Base-by-base conservation (phyloP, 805 yeast species). In the Metschnikowia kofuensis region DNA sequence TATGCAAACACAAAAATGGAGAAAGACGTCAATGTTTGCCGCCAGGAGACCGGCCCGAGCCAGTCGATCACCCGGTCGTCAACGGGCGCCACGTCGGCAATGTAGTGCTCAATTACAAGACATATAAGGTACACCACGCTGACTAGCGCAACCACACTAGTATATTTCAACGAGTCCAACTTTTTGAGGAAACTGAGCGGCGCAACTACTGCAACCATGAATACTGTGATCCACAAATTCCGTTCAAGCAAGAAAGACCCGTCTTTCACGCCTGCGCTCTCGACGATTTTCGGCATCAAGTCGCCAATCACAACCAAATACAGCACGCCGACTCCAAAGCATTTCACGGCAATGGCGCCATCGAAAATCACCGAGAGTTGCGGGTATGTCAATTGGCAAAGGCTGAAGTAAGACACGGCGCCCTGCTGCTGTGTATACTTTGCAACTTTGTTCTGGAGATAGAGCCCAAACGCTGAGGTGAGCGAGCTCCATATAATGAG, bases 231-330 rank as follows among this genome's bases (percentile, higher is more conserved):
- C 69, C 84, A 80, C 38, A 84, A 69, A 44, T 81, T 64, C 45
- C 83, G 65, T 28, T 62, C 61, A 60, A 66, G 54, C 34, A 65
- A 56, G 31, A 59, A 27, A 12, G 63, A 54, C 1, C 60, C 57
- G 1, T 45, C 51, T 2, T 54, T 48, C 31, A 69, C 68, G 26
- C 67, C 65, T 30, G 69, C 49, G 47, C 68, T 61, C 46, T 72
- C 73, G 63, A 77, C 64, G 34, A 80, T 74, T 15, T 79, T 72
- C 6, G 92, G 92, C 74, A 87, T 79, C 47, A 87, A 69, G 60
- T 87, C 94, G 11, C 94, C 94, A 45, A 87, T 80, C 45, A 87
- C 76, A 14, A 87, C 87, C 50, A 87, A 62, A 59, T 87, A 87
- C 41, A 84, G 77, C 12, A 87, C 71, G 2, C 85, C 84, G 14